Evolutionary conservation across 257 asterid species (phyloP), one percentile per base, ranked within the genome.

Genomic region (Capsicum baccatum): DNA sequence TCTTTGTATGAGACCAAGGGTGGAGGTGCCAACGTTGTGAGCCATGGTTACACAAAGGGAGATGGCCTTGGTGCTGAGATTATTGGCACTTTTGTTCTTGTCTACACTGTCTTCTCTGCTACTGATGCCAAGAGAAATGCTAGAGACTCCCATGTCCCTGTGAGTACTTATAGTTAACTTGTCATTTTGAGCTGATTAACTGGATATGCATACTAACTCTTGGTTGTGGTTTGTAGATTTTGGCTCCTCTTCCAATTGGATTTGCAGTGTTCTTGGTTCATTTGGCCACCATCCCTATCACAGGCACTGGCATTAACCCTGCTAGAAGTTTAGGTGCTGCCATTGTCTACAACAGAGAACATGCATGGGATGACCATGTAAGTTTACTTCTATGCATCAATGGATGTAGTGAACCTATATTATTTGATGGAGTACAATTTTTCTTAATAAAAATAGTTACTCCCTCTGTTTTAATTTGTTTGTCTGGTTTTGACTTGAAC

Each of bases 61-160:
- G 92, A 89, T 15, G 97, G 97, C 54, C 95, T 94, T 56, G 97
- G 97, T 44, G 97, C 97, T 55, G 97, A 94, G 87, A 94, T 94
- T 63, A 83, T 94, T 35, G 97, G 97, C 74, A 94, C 97, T 50
- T 94, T 94, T 26, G 87, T 94, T 67, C 97, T 94, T 13, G 97
- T 94, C 66, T 94, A 94, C 93, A 92, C 95, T 1, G 97, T 94
- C 59, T 94, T 92, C 74, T 94, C 98, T 6, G 98, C 98, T 37
- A 94, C 97, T 2, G 98, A 94, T 92, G 98, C 98, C 87, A 94
- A 94, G 90, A 94, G 98, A 89, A 92, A 90, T 55, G 98, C 98
- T 66, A 89, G 98, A 85, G 98, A 94, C 76, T 94, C 97, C 48
- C 98, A 94, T 86, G 98, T 94, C 82, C 98, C 98, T 48, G 95